A percentile compares a stretch with the other conserved stretches of the same genome.
Evolutionary conservation across 2,329 filamentous ascomycete genomes (phyloP).

Genomic region (Beauveria bassiana): DNA sequence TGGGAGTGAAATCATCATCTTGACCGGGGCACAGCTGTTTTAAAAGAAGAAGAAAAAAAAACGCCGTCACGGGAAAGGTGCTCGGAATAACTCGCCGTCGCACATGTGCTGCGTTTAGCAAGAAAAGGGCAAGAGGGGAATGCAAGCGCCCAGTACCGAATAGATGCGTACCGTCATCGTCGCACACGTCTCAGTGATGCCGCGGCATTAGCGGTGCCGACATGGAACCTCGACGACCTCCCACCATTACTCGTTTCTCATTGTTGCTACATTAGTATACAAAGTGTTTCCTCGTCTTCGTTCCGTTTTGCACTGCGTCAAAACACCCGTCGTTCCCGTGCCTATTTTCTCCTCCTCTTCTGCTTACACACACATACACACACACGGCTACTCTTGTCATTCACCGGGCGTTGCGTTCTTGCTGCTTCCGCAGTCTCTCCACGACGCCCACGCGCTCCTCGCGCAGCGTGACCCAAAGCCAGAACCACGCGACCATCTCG

Average conservation of each 20-base stretch:
- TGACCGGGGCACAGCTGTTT: too few species aligned
- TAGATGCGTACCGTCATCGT: neutral
- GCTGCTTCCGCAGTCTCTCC: constrained; percentile 28
- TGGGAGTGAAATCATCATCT: too few species aligned
- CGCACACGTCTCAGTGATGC: neutral
- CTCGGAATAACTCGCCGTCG: neutral
- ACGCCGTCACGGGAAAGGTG: too few species aligned
- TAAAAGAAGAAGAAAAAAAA: neutral
- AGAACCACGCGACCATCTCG: constrained; percentile 82
- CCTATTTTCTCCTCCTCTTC: neutral
- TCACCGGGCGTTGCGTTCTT: constrained; percentile 5
- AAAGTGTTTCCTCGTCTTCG: neutral
- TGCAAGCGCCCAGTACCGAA: neutral
- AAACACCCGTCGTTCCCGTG: neutral
- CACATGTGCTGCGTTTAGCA: neutral
- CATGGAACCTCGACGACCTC: too few species aligned
- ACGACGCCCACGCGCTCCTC: constrained; percentile 50
- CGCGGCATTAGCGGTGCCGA: too few species aligned
- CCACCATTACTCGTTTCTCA: neutral
- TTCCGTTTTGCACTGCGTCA: neutral
- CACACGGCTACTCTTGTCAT: neutral
- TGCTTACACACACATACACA: neutral
- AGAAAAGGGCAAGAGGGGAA: neutral
- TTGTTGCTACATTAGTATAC: neutral
- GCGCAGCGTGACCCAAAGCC: constrained; percentile 64